A percentile compares a stretch with the other conserved stretches of the same genome.
These are phyloP conservation scores for Boletus rex-veris DNA, from an alignment of 768 basidiomycete genomes.

Conservation along the genomic window DNA sequence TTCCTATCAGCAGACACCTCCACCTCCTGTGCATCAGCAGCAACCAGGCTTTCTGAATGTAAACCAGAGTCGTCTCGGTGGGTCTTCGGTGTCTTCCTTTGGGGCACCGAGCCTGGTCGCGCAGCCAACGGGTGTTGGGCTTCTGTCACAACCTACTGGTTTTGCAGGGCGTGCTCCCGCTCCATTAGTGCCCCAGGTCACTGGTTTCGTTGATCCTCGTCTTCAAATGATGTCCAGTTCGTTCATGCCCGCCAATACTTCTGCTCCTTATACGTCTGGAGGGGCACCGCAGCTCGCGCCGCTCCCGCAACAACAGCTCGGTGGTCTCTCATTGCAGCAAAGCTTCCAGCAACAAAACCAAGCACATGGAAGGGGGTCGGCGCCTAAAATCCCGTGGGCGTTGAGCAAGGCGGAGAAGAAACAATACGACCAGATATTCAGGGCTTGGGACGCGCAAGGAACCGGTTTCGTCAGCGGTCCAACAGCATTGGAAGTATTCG, in stretches of 20 bases:
- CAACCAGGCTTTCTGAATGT: conserved; percentile 52
- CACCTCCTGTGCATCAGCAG: conserved; percentile 32
- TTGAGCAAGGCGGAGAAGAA: conserved; percentile 90
- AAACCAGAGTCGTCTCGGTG: conserved; percentile 48
- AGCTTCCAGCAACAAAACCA: conserved; percentile 88
- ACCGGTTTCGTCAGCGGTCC: conserved; percentile 84
- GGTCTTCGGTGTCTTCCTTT: conserved; percentile 19
- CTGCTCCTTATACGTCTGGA: conserved; percentile 55
- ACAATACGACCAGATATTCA: conserved; percentile 93
- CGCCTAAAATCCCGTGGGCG: conserved; percentile 80
- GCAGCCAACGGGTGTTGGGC: conserved; percentile 24
- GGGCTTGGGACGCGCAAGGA: conserved; percentile 85
- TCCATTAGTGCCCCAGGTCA: conserved; percentile 67
- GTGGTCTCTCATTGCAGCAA: conserved; percentile 66
- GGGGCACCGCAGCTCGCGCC: conserved; percentile 61
- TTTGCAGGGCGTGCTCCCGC: conserved; percentile 43
- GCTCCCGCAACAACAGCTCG: conserved; percentile 51
- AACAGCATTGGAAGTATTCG: conserved; percentile 89
- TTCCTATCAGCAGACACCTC: conserved; percentile 53
- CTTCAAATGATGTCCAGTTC: conserved; percentile 86
- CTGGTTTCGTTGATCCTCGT: conserved; percentile 80
- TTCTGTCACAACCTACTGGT: conserved; percentile 38
- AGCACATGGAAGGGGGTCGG: conserved; percentile 57
- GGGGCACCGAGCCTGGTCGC: conserved; percentile 8
- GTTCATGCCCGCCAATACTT: conserved; percentile 79